These are phyloP conservation scores for Aspergillus ellipticus DNA, from an alignment of 495 filamentous ascomycete genomes.

Conservation along the genomic window DNA sequence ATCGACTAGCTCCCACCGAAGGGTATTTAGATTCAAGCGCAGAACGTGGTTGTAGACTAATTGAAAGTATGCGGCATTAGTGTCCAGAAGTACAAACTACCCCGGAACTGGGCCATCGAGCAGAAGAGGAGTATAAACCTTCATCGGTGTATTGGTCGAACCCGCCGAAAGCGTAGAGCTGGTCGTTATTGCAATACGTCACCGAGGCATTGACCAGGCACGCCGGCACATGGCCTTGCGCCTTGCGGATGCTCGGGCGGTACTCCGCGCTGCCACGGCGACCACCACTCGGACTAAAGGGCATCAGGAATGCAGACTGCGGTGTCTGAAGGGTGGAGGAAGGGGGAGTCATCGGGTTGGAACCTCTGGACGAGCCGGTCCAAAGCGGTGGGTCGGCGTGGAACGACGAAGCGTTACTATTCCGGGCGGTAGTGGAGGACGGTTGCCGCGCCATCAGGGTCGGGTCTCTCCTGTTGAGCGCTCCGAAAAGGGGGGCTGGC, in stretches of 20 bases:
- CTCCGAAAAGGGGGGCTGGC: slow-evolving; percentile 1
- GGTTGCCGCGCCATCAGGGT: slow-evolving; percentile 29
- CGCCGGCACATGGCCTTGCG: slow-evolving; percentile 81
- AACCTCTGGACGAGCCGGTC: slow-evolving; percentile 27
- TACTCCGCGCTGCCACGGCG: slow-evolving; percentile 63
- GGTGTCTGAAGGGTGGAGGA: slow-evolving; percentile 34
- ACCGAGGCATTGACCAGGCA: slow-evolving; percentile 97
- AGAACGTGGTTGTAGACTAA: slow-evolving; percentile 96
- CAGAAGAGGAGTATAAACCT: slow-evolving; percentile 40
- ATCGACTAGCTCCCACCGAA: slow-evolving; percentile 93
- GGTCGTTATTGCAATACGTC: slow-evolving; percentile 91
- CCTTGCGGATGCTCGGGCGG: slow-evolving; percentile 74
- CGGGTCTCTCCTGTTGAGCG: neutral
- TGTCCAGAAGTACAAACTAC: slow-evolving; percentile 3
- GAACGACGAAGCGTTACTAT: slow-evolving; percentile 23
- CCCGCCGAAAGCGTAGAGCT: slow-evolving; percentile 98
- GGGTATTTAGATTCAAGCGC: slow-evolving; percentile 73
- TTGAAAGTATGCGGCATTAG: slow-evolving; percentile 5
- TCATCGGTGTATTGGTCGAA: slow-evolving; percentile 99
- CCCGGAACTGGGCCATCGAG: neutral
- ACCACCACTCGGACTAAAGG: slow-evolving; percentile 66
- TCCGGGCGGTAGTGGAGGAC: slow-evolving; percentile 20
- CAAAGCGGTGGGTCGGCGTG: slow-evolving; percentile 37
- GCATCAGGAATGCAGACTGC: slow-evolving; percentile 77
- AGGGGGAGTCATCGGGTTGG: slow-evolving; percentile 26